A percentile compares a stretch with the other conserved stretches of the same genome.
These are phyloP conservation scores for Sechiopsis laciniata DNA, from an alignment of 306 rosid species.

Conservation along the genomic window DNA sequence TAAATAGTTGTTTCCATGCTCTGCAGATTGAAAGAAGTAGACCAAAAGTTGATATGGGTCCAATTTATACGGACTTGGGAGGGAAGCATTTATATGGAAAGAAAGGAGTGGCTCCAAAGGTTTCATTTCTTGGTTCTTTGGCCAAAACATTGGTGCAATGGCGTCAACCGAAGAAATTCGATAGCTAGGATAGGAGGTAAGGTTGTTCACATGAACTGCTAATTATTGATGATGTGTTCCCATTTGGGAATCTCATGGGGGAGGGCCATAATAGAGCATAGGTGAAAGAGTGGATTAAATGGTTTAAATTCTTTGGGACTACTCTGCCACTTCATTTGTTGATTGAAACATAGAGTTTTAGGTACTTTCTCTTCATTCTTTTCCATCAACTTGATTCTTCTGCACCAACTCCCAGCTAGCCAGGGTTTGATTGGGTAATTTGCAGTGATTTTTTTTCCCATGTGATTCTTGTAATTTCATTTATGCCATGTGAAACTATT, in stretches of 20 bases:
- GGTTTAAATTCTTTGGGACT: conserved; percentile 23
- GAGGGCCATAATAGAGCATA: conserved; percentile 26
- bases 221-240: conserved; percentile 25
- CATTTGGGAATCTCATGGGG: conserved; percentile 27
- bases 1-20: conserved; percentile 13
- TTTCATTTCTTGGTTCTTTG: conserved; percentile 55
- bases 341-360: conserved; percentile 39
- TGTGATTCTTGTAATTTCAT: conserved; percentile 18
- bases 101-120: conserved; percentile 57
- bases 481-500: conserved; percentile 16
- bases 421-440: conserved; percentile 41
- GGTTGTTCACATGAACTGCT: conserved; percentile 13
- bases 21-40: conserved; percentile 83
- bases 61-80: conserved; percentile 75
- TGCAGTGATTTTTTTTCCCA: conserved; percentile 20
- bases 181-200: conserved; percentile 42
- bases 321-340: conserved; percentile 35
- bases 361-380: conserved; percentile 32
- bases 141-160: conserved; percentile 52
- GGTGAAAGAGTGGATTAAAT: conserved; percentile 25
- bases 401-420: conserved; percentile 29
- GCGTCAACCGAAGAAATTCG: conserved; percentile 72
- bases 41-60: conserved; percentile 43
- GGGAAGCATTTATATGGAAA: conserved; percentile 77
- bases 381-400: conserved; percentile 44